Percentiles rank a stretch among this genome's conserved stretches.
phyloP scores from a whole-genome alignment of 495 filamentous ascomycete species.

The Beverwykella pulmonaria region DNA sequence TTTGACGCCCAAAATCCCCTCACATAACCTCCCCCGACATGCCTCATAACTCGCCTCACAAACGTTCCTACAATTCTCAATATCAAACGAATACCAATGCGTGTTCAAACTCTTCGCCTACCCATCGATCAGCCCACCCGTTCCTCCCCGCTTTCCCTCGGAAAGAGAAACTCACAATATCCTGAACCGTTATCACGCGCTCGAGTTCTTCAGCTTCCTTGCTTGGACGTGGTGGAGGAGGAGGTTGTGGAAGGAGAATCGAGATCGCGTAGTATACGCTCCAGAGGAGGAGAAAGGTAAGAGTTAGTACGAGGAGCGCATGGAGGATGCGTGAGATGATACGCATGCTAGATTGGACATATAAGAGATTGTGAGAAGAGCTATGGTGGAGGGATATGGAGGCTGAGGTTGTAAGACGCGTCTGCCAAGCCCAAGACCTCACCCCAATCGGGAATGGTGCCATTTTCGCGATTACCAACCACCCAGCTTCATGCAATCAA shows the following conservation, averaged over 20 bases:
- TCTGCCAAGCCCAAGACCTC: no score
- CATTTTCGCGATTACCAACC: no score
- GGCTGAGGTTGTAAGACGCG: background rate
- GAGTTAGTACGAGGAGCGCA: background rate
- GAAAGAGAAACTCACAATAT: slow-evolving; percentile 4
- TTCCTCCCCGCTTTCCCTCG: background rate
- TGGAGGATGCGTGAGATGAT: background rate
- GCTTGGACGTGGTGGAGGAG: background rate
- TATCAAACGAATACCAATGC: background rate
- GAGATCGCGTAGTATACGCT: background rate
- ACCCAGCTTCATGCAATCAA: no score
- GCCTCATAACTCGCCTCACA: slow-evolving; percentile 1
- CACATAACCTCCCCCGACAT: background rate
- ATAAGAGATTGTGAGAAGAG: background rate
- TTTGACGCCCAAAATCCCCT: background rate
- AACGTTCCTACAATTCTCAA: background rate
- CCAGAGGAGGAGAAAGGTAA: background rate
- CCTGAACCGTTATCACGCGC: background rate
- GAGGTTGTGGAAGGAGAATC: background rate
- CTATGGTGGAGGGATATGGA: background rate
- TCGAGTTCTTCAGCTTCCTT: background rate
- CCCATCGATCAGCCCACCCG: background rate
- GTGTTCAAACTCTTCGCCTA: slow-evolving; percentile 10
- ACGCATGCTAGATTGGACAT: background rate
- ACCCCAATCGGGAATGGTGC: no score